A percentile compares a stretch with the other conserved stretches of the same genome.
Evolutionary conservation across 1,139 yeast species (phyloP).

Genomic region (Kurtzmaniella quercitrusa): DNA sequence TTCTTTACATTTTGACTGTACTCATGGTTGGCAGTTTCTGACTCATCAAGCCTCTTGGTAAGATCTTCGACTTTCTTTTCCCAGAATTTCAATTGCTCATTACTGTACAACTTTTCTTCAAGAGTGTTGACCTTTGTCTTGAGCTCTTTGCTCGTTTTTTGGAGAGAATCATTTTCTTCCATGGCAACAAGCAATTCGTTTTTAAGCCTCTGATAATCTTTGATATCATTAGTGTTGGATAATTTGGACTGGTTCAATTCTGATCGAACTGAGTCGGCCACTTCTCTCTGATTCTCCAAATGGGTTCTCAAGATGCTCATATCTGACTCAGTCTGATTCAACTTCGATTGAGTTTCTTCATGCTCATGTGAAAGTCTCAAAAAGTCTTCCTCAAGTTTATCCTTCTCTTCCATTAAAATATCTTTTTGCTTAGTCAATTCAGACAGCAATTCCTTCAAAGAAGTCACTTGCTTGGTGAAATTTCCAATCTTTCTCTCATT

Average conservation of each 20-base stretch:
- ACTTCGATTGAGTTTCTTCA: constrained; percentile 36
- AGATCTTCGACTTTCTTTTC: constrained; percentile 34
- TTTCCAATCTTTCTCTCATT: constrained; percentile 45
- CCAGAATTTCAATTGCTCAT: constrained; percentile 45
- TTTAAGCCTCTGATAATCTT: constrained; percentile 35
- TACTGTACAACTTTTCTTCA: constrained; percentile 41
- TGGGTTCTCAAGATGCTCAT: constrained; percentile 32
- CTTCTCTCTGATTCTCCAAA: constrained; percentile 30
- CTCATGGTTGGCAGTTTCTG: constrained; percentile 28
- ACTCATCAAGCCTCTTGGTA: constrained; percentile 25
- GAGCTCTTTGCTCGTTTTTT: constrained; percentile 33
- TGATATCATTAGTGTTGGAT: constrained; percentile 26
- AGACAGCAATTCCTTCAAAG: constrained; percentile 48
- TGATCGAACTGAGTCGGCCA: constrained; percentile 26
- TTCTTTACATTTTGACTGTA: constrained; percentile 27
- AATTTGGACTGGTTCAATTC: constrained; percentile 35
- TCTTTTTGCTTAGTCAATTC: constrained; percentile 50
- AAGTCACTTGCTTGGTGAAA: constrained; percentile 46
- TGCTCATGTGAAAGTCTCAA: constrained; percentile 39
- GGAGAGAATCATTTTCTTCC: constrained; percentile 42
- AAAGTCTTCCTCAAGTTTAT: constrained; percentile 43
- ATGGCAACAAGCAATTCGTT: constrained; percentile 34
- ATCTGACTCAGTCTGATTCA: constrained; percentile 28
- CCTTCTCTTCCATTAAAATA: constrained; percentile 43
- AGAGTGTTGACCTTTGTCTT: constrained; percentile 26